Evolutionary conservation across 345 rosid genomes (phyloP).

Genomic region (Crucihimalaya himalaica): DNA sequence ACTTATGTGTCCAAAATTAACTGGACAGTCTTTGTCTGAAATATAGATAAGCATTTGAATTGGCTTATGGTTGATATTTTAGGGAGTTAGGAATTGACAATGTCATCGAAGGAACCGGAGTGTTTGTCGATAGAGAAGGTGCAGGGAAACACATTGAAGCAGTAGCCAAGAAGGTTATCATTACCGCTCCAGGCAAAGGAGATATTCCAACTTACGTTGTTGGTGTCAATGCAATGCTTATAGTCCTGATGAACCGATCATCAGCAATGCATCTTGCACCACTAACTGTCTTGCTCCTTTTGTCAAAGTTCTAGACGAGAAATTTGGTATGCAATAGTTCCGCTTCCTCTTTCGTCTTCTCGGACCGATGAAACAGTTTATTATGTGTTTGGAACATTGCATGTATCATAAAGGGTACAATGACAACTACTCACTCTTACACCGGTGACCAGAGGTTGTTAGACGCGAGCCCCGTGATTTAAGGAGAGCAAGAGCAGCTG

Average conservation of each 20-base stretch:
- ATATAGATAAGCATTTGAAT: neutral
- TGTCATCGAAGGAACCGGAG: conserved; percentile 96
- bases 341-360: neutral
- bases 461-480: conserved; percentile 95
- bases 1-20: neutral
- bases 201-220: conserved; percentile 95
- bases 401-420: conserved; percentile 98
- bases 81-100: conserved; percentile 84
- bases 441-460: conserved; percentile 95
- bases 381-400: conserved; percentile 10
- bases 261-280: conserved; percentile 98
- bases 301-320: conserved; percentile 96
- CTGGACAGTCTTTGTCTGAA: neutral
- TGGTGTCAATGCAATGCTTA: conserved; percentile 82
- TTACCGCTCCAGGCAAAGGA: conserved; percentile 97
- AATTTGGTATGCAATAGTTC: conserved; percentile 57
- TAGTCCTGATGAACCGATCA: conserved; percentile 69
- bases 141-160: conserved; percentile 94
- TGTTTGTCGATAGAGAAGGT: conserved; percentile 89
- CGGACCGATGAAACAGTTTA: neutral
- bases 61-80: conserved; percentile 2
- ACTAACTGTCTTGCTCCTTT: conserved; percentile 98
- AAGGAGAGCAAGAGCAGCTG: conserved; percentile 97
- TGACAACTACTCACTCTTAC: conserved; percentile 99
- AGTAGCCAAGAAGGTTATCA: conserved; percentile 94